These are phyloP conservation scores for Aspergillus nanangensis DNA, from an alignment of 495 filamentous ascomycete species.

Conservation along the genomic window DNA sequence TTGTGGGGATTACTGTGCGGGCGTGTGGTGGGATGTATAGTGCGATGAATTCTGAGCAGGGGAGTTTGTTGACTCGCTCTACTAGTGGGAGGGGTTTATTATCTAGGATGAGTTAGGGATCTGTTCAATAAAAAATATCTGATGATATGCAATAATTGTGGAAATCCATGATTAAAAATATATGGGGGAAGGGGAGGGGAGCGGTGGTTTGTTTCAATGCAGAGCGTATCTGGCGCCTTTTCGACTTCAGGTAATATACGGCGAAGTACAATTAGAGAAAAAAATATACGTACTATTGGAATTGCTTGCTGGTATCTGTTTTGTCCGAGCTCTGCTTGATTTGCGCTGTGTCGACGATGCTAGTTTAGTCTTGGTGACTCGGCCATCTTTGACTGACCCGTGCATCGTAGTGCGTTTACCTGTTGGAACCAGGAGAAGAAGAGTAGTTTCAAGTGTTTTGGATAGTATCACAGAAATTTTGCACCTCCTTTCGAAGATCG, in stretches of 20 bases:
- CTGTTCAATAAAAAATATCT: not conserved
- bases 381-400: conserved; percentile 18
- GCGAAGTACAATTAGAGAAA: not conserved
- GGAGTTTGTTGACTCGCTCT: conserved; percentile 38
- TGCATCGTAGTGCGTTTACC: conserved; percentile 10
- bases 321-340: not conserved
- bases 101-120: conserved; percentile 6
- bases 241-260: not conserved
- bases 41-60: conserved; percentile 28
- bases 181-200: too few relatives aligned
- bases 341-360: conserved; percentile 12
- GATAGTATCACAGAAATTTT: not conserved
- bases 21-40: conserved; percentile 21
- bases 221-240: too few relatives aligned
- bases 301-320: too few relatives aligned
- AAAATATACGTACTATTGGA: too few relatives aligned
- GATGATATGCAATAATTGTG: not conserved
- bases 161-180: not conserved
- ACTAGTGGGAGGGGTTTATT: conserved; percentile 27
- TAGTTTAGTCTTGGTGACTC: conserved; percentile 19
- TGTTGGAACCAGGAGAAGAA: not conserved
- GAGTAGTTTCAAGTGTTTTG: not conserved
- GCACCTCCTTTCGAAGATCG: not conserved
- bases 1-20: conserved; percentile 6
- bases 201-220: too few relatives aligned